Conservation (phyloP, 2,329 filamentous ascomycete genomes). For the Fusarium aywerte region DNA sequence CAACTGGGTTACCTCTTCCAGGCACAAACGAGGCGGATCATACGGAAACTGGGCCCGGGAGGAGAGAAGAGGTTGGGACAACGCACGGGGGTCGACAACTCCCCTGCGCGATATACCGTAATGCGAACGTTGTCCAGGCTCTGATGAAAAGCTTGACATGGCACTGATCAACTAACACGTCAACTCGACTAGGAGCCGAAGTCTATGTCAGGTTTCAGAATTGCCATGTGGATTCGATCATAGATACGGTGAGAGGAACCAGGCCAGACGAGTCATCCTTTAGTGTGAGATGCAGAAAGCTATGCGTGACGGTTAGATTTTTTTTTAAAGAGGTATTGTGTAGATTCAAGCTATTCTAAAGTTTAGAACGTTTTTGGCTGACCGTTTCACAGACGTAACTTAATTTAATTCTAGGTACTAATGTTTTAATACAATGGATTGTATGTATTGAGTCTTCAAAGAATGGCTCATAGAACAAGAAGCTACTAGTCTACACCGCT, state of each 20-base stretch:
- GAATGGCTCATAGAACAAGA: neutral
- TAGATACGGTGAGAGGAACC: slow-evolving; percentile 23
- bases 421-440: slow-evolving; percentile 13
- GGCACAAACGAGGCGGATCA: slow-evolving; percentile 17
- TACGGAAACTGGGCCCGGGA: slow-evolving; percentile 19
- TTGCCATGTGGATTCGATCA: slow-evolving; percentile 19
- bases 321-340: neutral
- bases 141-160: slow-evolving; percentile 1
- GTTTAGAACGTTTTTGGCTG: neutral
- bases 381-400: neutral
- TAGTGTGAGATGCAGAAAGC: neutral
- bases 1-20: slow-evolving; percentile 4
- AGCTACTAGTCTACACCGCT: slow-evolving; percentile 14
- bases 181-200: slow-evolving; percentile 16
- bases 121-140: slow-evolving; percentile 8
- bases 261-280: slow-evolving; percentile 9
- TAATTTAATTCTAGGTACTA: no score
- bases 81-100: slow-evolving; percentile 13
- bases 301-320: neutral
- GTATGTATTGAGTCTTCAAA: slow-evolving; percentile 2
- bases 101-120: slow-evolving; percentile 4
- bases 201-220: slow-evolving; percentile 2
- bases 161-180: neutral
- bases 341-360: neutral
- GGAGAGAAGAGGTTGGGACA: slow-evolving; percentile 10